Evolutionary conservation across 768 basidiomycete genomes (phyloP), one percentile per base, ranked within the genome.

Genomic region (Pleurotus platypus): DNA sequence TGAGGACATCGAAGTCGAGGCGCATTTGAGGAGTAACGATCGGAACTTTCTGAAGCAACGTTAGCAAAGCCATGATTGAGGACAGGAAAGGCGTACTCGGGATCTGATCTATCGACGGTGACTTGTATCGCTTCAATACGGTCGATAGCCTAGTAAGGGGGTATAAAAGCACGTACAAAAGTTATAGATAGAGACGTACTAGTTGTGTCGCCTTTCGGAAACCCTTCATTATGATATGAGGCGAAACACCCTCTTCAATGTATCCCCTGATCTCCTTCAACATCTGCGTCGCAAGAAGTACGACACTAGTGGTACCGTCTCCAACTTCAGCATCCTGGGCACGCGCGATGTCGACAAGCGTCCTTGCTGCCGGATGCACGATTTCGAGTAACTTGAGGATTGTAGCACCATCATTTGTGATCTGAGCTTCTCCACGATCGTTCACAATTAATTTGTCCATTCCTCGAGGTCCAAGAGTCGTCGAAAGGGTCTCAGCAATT

Each of bases 1-100:
- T 60, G 96, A 98, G 13, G 97, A 98, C 96, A 98, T 98, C n/a
- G 97, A 96, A 2, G 97, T 99, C 24, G 94, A 89, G 24, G 97
- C 97, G 72, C 94, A 97, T 78, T 97, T 95, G 64, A 97, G 80
- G 35, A 98, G 83, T 20, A 98, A 86, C 60, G 94, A 92, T 48
- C 87, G 94, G 83, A 98, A 97, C 63, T 85, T 84, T 62, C 96
- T 98, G 63, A 5, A 24, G 40, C 54, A 62, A 59, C 35, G 57
- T 66, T 53, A 67, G 57, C 15, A 55, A 45, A 13, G 56, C 40
- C 42, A 56, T 7, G 15, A 45, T 30, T 22, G 9, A 37, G 26
- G 18, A 62, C 37, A 53, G 58, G 20, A 51, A 3, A 49, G 35
- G 74, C 90, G 64, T 74, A 98, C 96, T 87, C 89, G 37, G 94